Percentiles rank a stretch among this genome's conserved stretches.
Evolutionary conservation across 75 land plant genomes (phyloP).

Genomic region (Chamaecyparis obtusa): DNA sequence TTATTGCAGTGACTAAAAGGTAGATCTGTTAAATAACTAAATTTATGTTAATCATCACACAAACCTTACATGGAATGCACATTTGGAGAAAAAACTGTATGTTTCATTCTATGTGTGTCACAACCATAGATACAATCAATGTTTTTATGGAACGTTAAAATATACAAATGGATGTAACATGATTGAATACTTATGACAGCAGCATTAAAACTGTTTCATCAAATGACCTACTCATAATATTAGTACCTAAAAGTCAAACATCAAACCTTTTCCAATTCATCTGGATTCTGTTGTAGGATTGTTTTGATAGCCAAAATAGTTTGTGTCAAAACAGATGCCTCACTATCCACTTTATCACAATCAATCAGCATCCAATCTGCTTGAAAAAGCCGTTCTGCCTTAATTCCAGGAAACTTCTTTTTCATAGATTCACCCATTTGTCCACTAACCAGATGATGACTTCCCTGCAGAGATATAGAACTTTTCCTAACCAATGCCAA

Average conservation of each 20-base stretch:
- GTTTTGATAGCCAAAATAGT: constrained; percentile 79
- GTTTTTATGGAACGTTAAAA: neutral
- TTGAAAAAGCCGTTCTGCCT: neutral
- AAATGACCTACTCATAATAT: neutral
- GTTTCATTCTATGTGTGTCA: neutral
- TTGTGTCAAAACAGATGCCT: constrained; percentile 71
- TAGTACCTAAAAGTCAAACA: neutral
- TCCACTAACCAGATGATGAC: neutral
- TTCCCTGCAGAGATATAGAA: constrained; percentile 11
- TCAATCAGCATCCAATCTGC: neutral
- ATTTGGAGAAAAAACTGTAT: neutral
- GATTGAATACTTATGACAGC: neutral
- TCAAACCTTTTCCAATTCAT: constrained; percentile 48
- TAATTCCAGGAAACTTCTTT: constrained; percentile 8
- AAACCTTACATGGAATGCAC: neutral
- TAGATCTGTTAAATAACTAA: neutral
- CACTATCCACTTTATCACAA: constrained; percentile 22
- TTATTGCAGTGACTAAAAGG: neutral
- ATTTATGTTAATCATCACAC: neutral
- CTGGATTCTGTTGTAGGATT: constrained; percentile 69
- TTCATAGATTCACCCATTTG: constrained; percentile 6
- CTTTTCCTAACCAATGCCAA: constrained; percentile 51
- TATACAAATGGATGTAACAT: neutral
- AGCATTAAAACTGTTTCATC: neutral
- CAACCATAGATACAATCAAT: neutral